Percentiles rank a stretch among this genome's conserved stretches.
phyloP scores from a whole-genome alignment of 345 rosid genomes.

The Salix brachista region DNA sequence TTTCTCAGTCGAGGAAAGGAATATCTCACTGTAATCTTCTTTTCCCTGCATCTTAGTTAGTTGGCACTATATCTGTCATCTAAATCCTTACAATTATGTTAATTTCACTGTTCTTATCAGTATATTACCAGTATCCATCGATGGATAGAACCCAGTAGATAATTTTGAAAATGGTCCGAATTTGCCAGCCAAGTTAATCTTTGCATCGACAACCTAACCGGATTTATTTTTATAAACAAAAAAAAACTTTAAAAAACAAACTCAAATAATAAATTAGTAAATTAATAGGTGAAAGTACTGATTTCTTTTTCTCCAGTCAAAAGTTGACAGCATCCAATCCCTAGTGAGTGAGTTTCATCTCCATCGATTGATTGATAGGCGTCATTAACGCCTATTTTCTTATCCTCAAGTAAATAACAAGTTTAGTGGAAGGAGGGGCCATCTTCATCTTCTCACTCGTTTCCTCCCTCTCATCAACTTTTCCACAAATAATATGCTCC shows the following conservation, averaged over 20 bases:
- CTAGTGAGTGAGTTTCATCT: background rate
- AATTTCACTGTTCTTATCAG: too few relatives aligned
- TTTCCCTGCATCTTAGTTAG: too few relatives aligned
- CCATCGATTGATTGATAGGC: slow-evolving; percentile 4
- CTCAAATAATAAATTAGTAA: too few relatives aligned
- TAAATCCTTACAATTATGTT: too few relatives aligned
- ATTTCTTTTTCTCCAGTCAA: background rate
- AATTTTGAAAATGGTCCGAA: background rate
- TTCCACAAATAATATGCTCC: slow-evolving; percentile 34
- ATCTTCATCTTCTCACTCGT: background rate
- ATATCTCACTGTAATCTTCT: too few relatives aligned
- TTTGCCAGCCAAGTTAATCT: background rate
- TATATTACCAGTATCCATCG: background rate
- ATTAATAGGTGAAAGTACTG: background rate
- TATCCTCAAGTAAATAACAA: slow-evolving; percentile 13
- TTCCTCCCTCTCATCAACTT: slow-evolving; percentile 10
- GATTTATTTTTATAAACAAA: too few relatives aligned
- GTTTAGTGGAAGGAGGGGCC: slow-evolving; percentile 31
- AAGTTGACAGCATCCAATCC: slow-evolving; percentile 9
- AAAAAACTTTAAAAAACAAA: too few relatives aligned
- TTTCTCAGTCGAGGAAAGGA: too few relatives aligned
- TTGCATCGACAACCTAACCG: background rate
- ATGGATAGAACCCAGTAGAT: too few relatives aligned
- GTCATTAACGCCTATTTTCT: slow-evolving; percentile 12
- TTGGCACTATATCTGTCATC: too few relatives aligned